A percentile compares a stretch with the other conserved stretches of the same genome.
Evolutionary conservation across 495 filamentous ascomycete genomes (phyloP).

Genomic region (Xylaria flabelliformis): DNA sequence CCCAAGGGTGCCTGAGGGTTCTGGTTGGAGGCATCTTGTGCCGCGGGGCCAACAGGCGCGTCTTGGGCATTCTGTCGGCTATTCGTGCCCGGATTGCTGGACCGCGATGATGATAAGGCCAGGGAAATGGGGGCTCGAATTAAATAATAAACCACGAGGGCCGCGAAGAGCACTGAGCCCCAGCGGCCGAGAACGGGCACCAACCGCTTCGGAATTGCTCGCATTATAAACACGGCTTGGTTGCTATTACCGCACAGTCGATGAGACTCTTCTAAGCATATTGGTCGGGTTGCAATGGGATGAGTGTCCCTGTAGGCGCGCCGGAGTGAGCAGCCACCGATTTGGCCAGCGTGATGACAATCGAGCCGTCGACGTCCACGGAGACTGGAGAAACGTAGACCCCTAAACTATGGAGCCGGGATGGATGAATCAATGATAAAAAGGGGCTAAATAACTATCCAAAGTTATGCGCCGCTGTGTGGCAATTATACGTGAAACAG

Average conservation of each 20-base stretch:
- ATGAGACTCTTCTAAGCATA: conserved; percentile 34
- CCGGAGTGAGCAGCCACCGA: conserved; percentile 21
- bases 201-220: conserved; percentile 39
- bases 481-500: conserved; percentile 7
- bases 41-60: conserved; percentile 18
- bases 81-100: conserved; percentile 9
- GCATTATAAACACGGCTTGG: conserved; percentile 34
- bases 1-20: conserved; percentile 33
- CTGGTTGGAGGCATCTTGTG: conserved; percentile 30
- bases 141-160: conserved; percentile 38
- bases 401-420: conserved; percentile 10
- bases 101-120: conserved; percentile 25
- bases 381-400: background rate
- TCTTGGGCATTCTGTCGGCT: conserved; percentile 18
- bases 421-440: background rate
- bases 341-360: background rate
- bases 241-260: conserved; percentile 36
- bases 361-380: background rate
- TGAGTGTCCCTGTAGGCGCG: conserved; percentile 10
- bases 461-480: background rate
- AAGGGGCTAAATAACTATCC: background rate
- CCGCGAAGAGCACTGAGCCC: conserved; percentile 35
- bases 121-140: conserved; percentile 36
- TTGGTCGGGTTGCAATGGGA: conserved; percentile 31
- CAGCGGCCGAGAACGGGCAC: conserved; percentile 39